Evolutionary conservation across 73 alveolate species (phyloP).

Genomic region (Blepharisma japonicum): DNA sequence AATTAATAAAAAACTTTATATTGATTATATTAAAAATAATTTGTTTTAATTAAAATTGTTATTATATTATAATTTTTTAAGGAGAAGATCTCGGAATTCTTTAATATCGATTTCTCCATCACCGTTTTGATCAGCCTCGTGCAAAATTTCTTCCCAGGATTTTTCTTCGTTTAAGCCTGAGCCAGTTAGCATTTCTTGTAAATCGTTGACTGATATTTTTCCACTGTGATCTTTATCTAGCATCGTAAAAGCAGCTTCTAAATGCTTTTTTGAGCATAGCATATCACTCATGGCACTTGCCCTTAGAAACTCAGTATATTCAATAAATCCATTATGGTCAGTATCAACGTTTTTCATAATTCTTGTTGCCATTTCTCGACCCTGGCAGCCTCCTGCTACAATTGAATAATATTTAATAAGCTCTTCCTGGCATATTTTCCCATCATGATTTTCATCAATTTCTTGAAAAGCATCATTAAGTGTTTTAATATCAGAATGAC

Average conservation of each 20-base stretch:
- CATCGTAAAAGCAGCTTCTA: conserved; percentile 19
- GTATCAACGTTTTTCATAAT: background rate
- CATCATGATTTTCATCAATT: conserved; percentile 1
- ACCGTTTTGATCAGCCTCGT: background rate
- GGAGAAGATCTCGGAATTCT: background rate
- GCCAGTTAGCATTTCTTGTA: conserved; percentile 8
- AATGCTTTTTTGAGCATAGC: background rate
- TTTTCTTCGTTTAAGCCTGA: background rate
- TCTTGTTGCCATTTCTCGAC: background rate
- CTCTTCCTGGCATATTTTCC: conserved; percentile 1
- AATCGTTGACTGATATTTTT: background rate
- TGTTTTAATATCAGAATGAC: background rate
- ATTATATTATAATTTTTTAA: too few species aligned
- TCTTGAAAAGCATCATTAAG: background rate
- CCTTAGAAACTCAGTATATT: conserved; percentile 16
- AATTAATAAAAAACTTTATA: too few species aligned
- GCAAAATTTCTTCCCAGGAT: background rate
- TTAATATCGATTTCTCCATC: conserved; percentile 26
- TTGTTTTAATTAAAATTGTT: too few species aligned
- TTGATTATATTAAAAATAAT: too few species aligned
- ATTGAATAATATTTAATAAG: conserved; percentile 3
- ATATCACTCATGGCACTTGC: background rate
- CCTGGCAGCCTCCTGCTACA: background rate
- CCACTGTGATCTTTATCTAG: conserved; percentile 11
- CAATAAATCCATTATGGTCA: conserved; percentile 1